Base-by-base conservation (phyloP, 2,329 filamentous ascomycete species). In the Cercospora sp. region DNA sequence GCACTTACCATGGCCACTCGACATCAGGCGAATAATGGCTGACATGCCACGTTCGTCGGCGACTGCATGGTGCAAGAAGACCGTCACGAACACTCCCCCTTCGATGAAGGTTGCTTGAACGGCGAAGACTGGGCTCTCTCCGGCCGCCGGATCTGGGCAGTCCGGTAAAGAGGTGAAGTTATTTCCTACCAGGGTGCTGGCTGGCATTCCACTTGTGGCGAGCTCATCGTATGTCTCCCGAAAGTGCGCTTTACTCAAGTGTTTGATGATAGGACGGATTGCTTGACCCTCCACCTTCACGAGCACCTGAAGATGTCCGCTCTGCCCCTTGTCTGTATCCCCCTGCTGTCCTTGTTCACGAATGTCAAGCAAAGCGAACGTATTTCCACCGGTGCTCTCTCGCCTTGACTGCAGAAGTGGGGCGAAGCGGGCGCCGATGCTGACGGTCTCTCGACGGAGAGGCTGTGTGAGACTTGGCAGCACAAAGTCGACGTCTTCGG, bases 91-190 rank as follows among this genome's bases (percentile, higher is more conserved):
- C 7, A 75, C 66, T 21, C 72, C 73, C 24, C 70, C 70, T 7
- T 67, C 18, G 65, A 74, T 65, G 66, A 74, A 71, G 58, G 65
- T 73, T 8, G 66, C 71, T 30, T 74, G 73, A 10, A 73, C 68
- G 6, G 70, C 66, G 45, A 74, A 73, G n/a, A 63, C 67, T 9
- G 70, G 67, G n/a, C 37, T 67, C 13, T 26, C 65, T n/a, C 58
- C 37, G 1, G 58, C 45, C 3, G 59, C 59, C 21, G 66, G 43
- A 18, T 69, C 66, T n/a, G 69, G 53, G 49, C 34, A 49, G 55
- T 73, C 71, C 32, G 66, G 62, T 5, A 73, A 66, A n/a, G 72
- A 70, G 10, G 64, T 69, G 45, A 71, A 28, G n/a, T 5, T n/a
- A 2, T 53, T n/a, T 7, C 49, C 66, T 18, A 66, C 55, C 60